Percentiles rank a stretch among this genome's conserved stretches.
Evolutionary conservation across 352 stramenopile species (phyloP).

Genomic region (Globisporangium rhizosaccharum): DNA sequence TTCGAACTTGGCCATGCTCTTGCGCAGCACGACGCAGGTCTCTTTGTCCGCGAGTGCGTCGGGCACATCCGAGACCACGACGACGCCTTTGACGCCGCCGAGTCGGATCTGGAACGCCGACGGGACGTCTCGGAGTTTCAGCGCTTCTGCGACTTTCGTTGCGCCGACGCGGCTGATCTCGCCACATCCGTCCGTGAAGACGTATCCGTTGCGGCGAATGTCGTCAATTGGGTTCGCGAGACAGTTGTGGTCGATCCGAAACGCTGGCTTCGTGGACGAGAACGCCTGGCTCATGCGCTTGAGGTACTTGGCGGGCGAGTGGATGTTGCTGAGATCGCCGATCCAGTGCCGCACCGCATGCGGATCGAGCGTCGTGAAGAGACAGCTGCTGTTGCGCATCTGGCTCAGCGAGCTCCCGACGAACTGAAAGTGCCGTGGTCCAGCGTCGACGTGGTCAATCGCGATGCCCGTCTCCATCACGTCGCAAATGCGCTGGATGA

Average conservation of each 20-base stretch:
- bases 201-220: constrained; percentile 33
- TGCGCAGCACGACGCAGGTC: constrained; percentile 31
- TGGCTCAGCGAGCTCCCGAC: constrained; percentile 73
- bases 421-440: constrained; percentile 34
- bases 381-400: constrained; percentile 59
- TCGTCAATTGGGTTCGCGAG: constrained; percentile 42
- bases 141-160: constrained; percentile 23
- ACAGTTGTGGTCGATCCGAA: constrained; percentile 33
- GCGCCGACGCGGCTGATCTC: constrained; percentile 45
- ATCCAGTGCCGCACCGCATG: constrained; percentile 46
- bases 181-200: constrained; percentile 73
- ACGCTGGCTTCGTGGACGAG: constrained; percentile 55
- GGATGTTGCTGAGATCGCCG: constrained; percentile 48
- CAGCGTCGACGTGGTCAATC: constrained; percentile 23
- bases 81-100: constrained; percentile 65
- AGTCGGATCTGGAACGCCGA: constrained; percentile 76
- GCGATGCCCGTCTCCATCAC: constrained; percentile 37
- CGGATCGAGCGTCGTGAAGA: constrained; percentile 65
- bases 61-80: constrained; percentile 51
- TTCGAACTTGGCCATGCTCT: constrained; percentile 73
- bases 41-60: constrained; percentile 14
- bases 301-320: constrained; percentile 60
- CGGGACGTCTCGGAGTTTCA: constrained; percentile 35
- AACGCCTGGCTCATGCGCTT: constrained; percentile 76
- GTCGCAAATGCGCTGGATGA: constrained; percentile 33